Conservation (phyloP, 2,329 filamentous ascomycete genomes). For the Trichoderma asperellum region DNA sequence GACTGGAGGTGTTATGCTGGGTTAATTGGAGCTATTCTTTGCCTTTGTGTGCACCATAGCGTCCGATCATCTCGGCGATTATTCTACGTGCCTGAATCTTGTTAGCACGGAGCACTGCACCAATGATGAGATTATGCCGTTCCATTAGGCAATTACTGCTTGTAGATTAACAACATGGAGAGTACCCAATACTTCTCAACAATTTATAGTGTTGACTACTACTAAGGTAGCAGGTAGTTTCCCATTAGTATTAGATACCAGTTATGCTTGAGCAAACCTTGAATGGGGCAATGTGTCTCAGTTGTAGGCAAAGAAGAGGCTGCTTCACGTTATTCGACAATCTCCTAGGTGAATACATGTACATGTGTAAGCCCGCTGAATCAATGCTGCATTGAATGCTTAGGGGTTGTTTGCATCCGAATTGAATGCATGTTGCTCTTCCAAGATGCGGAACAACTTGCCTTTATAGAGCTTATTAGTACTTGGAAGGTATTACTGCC, state of each 20-base stretch:
- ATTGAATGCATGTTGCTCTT: not conserved
- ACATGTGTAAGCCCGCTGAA: not conserved
- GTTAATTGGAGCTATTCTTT: not conserved
- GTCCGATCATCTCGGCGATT: not conserved
- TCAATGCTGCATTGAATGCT: not conserved
- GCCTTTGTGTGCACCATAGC: not conserved
- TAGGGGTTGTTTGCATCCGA: not conserved
- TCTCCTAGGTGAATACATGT: not conserved
- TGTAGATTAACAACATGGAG: not conserved
- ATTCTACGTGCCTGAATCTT: not conserved
- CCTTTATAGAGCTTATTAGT: too few species aligned
- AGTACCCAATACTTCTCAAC: not conserved
- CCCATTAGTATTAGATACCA: not conserved
- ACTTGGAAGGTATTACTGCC: too few species aligned
- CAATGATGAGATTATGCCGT: not conserved
- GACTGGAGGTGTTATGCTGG: not conserved
- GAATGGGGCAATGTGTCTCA: not conserved
- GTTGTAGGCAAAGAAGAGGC: not conserved
- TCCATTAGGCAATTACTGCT: not conserved
- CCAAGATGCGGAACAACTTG: not conserved
- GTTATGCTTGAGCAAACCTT: not conserved
- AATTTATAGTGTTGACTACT: not conserved
- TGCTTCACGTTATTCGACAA: constrained; percentile 3
- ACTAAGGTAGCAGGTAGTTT: not conserved
- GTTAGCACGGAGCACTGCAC: not conserved